These are phyloP conservation scores for Ilex asprella DNA, from an alignment of 257 asterid species.

Conservation along the genomic window DNA sequence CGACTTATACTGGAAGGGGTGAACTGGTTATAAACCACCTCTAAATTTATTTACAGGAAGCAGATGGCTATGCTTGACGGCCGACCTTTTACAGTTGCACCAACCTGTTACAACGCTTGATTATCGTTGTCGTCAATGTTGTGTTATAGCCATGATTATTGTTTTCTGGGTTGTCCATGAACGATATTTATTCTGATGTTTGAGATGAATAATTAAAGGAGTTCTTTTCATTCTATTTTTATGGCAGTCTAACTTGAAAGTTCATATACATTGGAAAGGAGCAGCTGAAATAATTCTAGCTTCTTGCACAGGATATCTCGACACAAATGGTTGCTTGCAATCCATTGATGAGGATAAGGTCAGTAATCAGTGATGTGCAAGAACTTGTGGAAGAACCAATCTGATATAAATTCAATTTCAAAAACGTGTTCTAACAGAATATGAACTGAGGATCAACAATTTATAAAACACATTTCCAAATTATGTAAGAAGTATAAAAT, in stretches of 20 bases:
- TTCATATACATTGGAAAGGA: slow-evolving; percentile 96
- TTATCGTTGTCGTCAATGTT: no score
- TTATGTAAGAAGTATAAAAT: background rate
- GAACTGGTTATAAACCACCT: no score
- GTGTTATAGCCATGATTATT: background rate
- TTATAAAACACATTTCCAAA: no score
- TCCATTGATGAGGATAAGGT: slow-evolving; percentile 62
- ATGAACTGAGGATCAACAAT: background rate
- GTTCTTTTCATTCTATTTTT: slow-evolving; percentile 10
- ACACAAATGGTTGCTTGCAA: slow-evolving; percentile 52
- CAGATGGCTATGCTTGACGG: background rate
- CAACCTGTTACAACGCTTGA: background rate
- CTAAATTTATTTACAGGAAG: no score
- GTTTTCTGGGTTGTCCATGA: background rate
- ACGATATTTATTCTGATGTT: slow-evolving; percentile 2
- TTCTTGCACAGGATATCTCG: slow-evolving; percentile 54
- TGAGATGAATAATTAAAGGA: background rate
- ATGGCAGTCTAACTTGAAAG: slow-evolving; percentile 61
- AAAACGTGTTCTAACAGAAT: background rate
- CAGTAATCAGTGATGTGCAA: slow-evolving; percentile 5
- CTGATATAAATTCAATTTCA: background rate
- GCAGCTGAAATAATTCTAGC: slow-evolving; percentile 91
- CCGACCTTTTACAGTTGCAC: background rate
- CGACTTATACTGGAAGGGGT: no score
- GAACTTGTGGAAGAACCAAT: background rate